Evolutionary conservation across 768 basidiomycete genomes (phyloP).

Genomic region (Lentinula detonsa): DNA sequence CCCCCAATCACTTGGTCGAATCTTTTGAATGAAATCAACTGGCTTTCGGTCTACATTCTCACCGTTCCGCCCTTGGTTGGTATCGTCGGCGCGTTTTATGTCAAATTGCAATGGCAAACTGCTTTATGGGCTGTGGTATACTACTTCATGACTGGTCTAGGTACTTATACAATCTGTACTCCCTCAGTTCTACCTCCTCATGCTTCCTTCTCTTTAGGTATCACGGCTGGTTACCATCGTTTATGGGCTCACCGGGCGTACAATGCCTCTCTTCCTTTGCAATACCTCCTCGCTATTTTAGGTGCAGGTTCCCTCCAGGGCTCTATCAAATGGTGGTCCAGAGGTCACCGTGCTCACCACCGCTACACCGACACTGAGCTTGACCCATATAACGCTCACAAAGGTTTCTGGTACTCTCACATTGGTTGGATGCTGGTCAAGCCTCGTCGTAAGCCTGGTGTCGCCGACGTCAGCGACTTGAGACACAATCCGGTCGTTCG

Average conservation of each 20-base stretch:
- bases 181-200: conserved; percentile 19
- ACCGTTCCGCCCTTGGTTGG: conserved; percentile 55
- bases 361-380: conserved; percentile 96
- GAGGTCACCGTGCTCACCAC: conserved; percentile 90
- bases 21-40: conserved; percentile 42
- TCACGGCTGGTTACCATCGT: conserved; percentile 94
- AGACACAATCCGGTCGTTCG: conserved; percentile 71
- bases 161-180: conserved; percentile 24
- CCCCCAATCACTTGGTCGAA: conserved; percentile 45
- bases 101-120: conserved; percentile 59
- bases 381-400: conserved; percentile 92
- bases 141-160: conserved; percentile 73
- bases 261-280: conserved; percentile 81
- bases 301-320: conserved; percentile 95
- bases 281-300: conserved; percentile 77
- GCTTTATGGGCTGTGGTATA: conserved; percentile 59
- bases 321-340: conserved; percentile 98
- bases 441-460: conserved; percentile 83
- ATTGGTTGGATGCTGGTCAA: conserved; percentile 93
- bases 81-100: conserved; percentile 50
- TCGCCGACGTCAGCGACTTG: conserved; percentile 85
- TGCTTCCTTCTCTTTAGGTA: conserved; percentile 45
- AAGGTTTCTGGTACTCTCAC: conserved; percentile 83
- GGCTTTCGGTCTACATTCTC: conserved; percentile 52
- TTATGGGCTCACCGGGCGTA: conserved; percentile 96